phyloP scores from a whole-genome alignment of 73 alveolate genomes.

The Diophrys sp. region DNA sequence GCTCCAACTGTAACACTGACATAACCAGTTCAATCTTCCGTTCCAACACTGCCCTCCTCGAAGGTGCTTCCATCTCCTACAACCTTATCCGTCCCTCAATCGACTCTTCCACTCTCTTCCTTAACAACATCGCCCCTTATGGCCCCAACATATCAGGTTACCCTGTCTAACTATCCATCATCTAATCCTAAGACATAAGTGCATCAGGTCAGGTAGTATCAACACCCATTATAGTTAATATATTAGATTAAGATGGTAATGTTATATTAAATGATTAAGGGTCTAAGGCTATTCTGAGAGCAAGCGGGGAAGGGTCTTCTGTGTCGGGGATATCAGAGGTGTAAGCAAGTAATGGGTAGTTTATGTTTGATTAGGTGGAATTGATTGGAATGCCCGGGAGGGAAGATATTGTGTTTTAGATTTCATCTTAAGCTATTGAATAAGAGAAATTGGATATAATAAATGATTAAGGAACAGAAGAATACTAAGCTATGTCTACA shows the following conservation, averaged over 20 bases:
- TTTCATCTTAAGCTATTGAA: not conserved
- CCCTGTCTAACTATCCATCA: not conserved
- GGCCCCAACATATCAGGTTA: slow-evolving; percentile 5
- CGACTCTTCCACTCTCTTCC: not conserved
- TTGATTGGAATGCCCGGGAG: slow-evolving; percentile 12
- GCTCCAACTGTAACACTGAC: not conserved
- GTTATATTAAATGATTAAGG: not conserved
- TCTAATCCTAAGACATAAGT: not conserved
- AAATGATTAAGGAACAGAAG: not conserved
- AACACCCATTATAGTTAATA: not conserved
- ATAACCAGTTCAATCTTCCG: not conserved
- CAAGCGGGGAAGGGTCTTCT: not conserved
- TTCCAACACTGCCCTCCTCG: not conserved
- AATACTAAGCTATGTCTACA: too few relatives aligned
- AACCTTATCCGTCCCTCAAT: not conserved
- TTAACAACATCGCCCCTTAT: slow-evolving; percentile 1
- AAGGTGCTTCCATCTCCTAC: slow-evolving; percentile 10
- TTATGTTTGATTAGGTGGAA: not conserved
- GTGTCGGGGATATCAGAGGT: not conserved
- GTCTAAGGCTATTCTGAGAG: not conserved
- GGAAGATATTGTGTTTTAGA: not conserved
- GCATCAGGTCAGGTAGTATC: not conserved
- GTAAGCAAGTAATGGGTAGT: not conserved
- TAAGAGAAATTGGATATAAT: not conserved
- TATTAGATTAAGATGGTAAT: not conserved